Evolutionary conservation across 768 basidiomycete species (phyloP).

Genomic region (Xerocomellus intermedius): DNA sequence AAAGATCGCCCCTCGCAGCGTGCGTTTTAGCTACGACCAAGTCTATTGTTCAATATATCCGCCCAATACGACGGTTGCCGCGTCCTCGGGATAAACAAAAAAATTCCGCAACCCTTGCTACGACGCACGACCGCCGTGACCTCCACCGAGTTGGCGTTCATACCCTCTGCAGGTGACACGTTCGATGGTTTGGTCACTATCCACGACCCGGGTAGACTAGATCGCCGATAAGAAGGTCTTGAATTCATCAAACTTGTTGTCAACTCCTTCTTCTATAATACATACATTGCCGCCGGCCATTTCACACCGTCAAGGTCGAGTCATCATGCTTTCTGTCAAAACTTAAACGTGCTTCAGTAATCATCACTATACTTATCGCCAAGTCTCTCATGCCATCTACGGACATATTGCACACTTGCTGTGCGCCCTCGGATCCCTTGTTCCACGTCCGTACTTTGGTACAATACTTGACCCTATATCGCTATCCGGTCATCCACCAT

Average conservation of each 20-base stretch:
- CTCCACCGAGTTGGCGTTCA: background rate
- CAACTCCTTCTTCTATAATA: slow-evolving; percentile 1
- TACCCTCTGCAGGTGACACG: background rate
- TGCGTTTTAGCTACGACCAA: background rate
- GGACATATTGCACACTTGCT: slow-evolving; percentile 2
- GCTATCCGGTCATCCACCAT: background rate
- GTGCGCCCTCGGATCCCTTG: background rate
- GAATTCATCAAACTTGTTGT: background rate
- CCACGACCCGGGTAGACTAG: background rate
- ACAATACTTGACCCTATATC: background rate
- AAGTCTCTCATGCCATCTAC: slow-evolving; percentile 1
- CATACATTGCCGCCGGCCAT: background rate
- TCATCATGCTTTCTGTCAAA: slow-evolving; percentile 1
- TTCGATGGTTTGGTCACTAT: background rate
- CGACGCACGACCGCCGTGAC: background rate
- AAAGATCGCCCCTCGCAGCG: slow-evolving; percentile 12
- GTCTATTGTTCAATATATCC: slow-evolving; percentile 13
- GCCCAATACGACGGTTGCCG: slow-evolving; percentile 2
- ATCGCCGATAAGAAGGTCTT: background rate
- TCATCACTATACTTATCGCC: background rate
- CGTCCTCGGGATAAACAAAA: background rate
- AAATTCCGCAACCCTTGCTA: background rate
- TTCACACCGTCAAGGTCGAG: slow-evolving; percentile 14
- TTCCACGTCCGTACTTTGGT: too few species aligned
- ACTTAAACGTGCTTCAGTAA: slow-evolving; percentile 7